Percentiles rank a stretch among this genome's conserved stretches.
Conservation (phyloP, 2,329 filamentous ascomycete genomes). For the Microdochium nivale region DNA sequence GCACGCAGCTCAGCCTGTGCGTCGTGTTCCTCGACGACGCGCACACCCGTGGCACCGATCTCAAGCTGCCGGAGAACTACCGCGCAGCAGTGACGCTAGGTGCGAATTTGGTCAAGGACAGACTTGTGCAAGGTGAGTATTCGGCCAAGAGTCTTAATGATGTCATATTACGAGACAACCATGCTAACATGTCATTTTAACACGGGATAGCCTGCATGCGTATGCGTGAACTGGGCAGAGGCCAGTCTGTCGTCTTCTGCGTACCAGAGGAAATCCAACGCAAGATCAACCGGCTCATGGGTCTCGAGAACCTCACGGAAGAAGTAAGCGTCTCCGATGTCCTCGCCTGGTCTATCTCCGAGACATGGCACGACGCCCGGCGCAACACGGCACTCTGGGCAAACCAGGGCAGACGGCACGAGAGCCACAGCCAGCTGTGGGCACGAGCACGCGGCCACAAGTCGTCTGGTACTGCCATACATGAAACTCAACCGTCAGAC, state of each 20-base stretch:
- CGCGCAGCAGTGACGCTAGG: slow-evolving; percentile 62
- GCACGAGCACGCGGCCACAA: not conserved
- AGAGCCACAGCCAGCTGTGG: slow-evolving; percentile 31
- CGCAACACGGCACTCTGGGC: slow-evolving; percentile 51
- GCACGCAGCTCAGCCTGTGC: slow-evolving; percentile 45
- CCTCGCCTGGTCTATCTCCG: slow-evolving; percentile 47
- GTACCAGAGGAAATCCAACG: slow-evolving; percentile 48
- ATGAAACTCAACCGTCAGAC: not conserved
- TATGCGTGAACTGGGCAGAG: slow-evolving; percentile 59
- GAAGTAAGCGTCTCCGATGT: slow-evolving; percentile 42
- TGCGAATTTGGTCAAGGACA: slow-evolving; percentile 56
- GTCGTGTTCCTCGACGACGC: slow-evolving; percentile 62
- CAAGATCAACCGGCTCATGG: slow-evolving; percentile 5
- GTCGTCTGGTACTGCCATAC: not conserved
- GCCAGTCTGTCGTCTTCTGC: slow-evolving; percentile 57
- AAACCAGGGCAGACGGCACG: slow-evolving; percentile 44
- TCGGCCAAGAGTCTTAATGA: not conserved
- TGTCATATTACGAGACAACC: not conserved
- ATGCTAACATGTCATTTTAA: slow-evolving; percentile 4
- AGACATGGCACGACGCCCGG: slow-evolving; percentile 42
- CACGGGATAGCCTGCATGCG: slow-evolving; percentile 53
- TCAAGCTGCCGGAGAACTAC: slow-evolving; percentile 49
- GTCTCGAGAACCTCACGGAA: not conserved
- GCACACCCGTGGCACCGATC: slow-evolving; percentile 62
- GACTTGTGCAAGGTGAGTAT: slow-evolving; percentile 53